phyloP scores from a whole-genome alignment of 2,329 filamentous ascomycete species.

The Exophiala oligosperma region DNA sequence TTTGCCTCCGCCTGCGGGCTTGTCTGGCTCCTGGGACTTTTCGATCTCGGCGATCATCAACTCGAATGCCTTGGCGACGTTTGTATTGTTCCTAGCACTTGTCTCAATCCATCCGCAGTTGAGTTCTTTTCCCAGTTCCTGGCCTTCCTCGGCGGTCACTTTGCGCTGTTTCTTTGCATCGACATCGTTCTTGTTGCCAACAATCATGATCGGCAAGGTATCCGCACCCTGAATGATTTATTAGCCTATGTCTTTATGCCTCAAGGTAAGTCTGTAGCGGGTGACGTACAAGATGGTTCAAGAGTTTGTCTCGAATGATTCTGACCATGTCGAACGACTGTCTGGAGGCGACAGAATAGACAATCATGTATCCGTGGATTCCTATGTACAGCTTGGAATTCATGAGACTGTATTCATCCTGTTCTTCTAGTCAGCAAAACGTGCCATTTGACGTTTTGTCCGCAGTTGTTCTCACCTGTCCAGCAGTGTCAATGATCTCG shows the following conservation, averaged over 20 bases:
- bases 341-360: conserved; percentile 93
- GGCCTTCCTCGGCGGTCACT: conserved; percentile 81
- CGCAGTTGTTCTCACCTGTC: conserved; percentile 62
- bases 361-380: conserved; percentile 97
- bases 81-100: conserved; percentile 89
- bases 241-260: conserved; percentile 1
- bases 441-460: neutral
- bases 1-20: conserved; percentile 77
- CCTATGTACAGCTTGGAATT: conserved; percentile 97
- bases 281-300: conserved; percentile 77
- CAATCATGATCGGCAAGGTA: conserved; percentile 87
- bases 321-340: conserved; percentile 97
- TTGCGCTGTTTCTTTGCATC: conserved; percentile 83
- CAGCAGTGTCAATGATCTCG: conserved; percentile 97
- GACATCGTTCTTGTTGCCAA: conserved; percentile 96
- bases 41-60: conserved; percentile 93
- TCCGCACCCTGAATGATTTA: conserved; percentile 71
- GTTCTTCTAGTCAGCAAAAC: conserved; percentile 17
- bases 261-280: neutral
- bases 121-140: conserved; percentile 80
- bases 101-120: conserved; percentile 94
- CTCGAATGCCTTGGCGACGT: conserved; percentile 90
- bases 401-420: conserved; percentile 98
- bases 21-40: conserved; percentile 85
- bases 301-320: conserved; percentile 93